Evolutionary conservation across 2,329 filamentous ascomycete species (phyloP), one percentile per base, ranked within the genome.

Genomic region (Aquanectria penicillioides): DNA sequence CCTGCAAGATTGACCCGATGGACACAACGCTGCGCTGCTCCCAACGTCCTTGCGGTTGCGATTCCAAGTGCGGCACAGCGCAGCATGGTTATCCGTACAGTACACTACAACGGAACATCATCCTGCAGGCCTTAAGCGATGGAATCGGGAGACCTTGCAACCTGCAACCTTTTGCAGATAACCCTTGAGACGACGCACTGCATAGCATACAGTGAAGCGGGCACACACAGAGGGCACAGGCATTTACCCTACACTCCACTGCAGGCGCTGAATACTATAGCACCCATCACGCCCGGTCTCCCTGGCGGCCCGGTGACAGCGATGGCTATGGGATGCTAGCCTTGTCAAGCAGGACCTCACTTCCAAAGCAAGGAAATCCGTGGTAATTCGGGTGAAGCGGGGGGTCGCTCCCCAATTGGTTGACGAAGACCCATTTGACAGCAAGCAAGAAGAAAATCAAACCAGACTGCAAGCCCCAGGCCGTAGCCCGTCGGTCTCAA

Each of bases 171-270:
- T 68, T 64, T 47, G 48, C n/a, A n/a, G n/a, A n/a, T n/a, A 41
- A 43, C 34, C 22, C 55, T n/a, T 37, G 46, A 46, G 57, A 37
- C 28, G 31, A 23, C 29, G 18, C 41, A 26, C 33, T n/a, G n/a
- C n/a, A n/a, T n/a, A n/a, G n/a, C n/a, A n/a, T n/a, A n/a, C n/a
- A n/a, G n/a, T n/a, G n/a, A n/a, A n/a, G n/a, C n/a, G n/a, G n/a
- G n/a, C n/a, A n/a, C n/a, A n/a, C n/a, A n/a, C n/a, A n/a, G n/a
- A n/a, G n/a, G n/a, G n/a, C n/a, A 15, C 40, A 33, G 23, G 34
- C 10, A 26, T 47, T 26, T 68, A 68, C 66, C 66, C 65, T 65
- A 38, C 31, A 55, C 62, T 34, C 59, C 41, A 46, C 49, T 17
- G 26, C 36, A 26, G 38, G 15, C 20, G 33, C 36, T 52, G 31